Evolutionary conservation across 495 filamentous ascomycete genomes (phyloP).

Genomic region (Neurospora tetrasperma): DNA sequence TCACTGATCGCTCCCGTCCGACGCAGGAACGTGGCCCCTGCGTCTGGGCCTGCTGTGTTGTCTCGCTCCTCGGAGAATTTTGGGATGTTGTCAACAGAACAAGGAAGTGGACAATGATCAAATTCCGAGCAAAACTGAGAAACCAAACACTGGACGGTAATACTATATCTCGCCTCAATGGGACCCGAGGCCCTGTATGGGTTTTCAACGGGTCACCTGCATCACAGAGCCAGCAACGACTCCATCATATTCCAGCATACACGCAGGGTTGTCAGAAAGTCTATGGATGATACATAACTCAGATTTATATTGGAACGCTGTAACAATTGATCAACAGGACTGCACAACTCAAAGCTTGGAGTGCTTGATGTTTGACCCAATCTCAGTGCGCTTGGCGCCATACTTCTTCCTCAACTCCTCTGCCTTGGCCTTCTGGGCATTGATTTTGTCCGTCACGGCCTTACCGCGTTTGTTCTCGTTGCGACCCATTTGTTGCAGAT

Average conservation of each 20-base stretch:
- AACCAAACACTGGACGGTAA: neutral
- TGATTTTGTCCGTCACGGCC: constrained; percentile 52
- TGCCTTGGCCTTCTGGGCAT: constrained; percentile 52
- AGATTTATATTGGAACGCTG: neutral
- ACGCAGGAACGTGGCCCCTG: neutral
- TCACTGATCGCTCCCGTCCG: neutral
- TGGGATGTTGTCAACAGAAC: neutral
- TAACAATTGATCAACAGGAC: neutral
- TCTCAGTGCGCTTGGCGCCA: constrained; percentile 39
- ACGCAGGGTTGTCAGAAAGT: neutral
- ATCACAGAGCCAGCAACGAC: neutral
- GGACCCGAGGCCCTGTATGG: neutral
- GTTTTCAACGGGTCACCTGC: neutral
- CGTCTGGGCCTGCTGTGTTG: neutral
- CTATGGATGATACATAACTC: neutral
- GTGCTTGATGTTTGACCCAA: constrained; percentile 39
- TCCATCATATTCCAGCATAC: neutral
- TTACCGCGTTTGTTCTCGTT: constrained; percentile 67
- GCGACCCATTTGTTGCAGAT: constrained; percentile 80
- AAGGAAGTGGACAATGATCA: neutral
- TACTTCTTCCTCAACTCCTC: constrained; percentile 55
- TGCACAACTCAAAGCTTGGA: constrained; percentile 33
- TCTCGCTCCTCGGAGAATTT: neutral
- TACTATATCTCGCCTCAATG: neutral
- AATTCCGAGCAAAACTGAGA: neutral